A percentile compares a stretch with the other conserved stretches of the same genome.
Evolutionary conservation across 2,329 filamentous ascomycete genomes (phyloP).

Genomic region (Calonectria ilicicola): DNA sequence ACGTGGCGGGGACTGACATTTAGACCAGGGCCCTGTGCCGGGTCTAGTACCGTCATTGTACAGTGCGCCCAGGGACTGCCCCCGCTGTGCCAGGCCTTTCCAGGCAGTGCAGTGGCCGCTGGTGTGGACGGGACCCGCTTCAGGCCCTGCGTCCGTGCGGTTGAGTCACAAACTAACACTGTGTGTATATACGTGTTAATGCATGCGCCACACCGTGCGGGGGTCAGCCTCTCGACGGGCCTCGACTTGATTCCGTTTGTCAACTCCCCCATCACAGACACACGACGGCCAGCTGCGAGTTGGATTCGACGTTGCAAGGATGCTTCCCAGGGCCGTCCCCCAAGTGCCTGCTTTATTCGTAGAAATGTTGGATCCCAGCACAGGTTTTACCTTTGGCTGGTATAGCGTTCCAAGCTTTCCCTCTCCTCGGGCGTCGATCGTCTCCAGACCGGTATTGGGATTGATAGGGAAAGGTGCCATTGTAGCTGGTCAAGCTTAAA

Average conservation of each 20-base stretch:
- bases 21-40: constrained; percentile 3
- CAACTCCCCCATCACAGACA: background rate
- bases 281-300: background rate
- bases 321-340: constrained; percentile 3
- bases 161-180: background rate
- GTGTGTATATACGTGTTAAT: background rate
- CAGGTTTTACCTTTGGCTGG: background rate
- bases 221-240: background rate
- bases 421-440: constrained; percentile 2
- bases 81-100: background rate
- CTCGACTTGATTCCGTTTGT: background rate
- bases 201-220: constrained; percentile 12
- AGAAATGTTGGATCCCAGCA: background rate
- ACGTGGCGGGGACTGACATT: constrained; percentile 12
- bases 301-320: constrained; percentile 7
- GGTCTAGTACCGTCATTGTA: background rate
- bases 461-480: background rate
- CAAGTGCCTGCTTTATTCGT: background rate
- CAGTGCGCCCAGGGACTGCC: background rate
- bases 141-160: constrained; percentile 11
- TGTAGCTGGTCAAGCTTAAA: background rate
- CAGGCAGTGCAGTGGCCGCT: constrained; percentile 5
- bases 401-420: background rate
- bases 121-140: background rate
- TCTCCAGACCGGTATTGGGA: background rate